A percentile compares a stretch with the other conserved stretches of the same genome.
phyloP scores from a whole-genome alignment of 345 rosid genomes.

The Nasturtium officinale region DNA sequence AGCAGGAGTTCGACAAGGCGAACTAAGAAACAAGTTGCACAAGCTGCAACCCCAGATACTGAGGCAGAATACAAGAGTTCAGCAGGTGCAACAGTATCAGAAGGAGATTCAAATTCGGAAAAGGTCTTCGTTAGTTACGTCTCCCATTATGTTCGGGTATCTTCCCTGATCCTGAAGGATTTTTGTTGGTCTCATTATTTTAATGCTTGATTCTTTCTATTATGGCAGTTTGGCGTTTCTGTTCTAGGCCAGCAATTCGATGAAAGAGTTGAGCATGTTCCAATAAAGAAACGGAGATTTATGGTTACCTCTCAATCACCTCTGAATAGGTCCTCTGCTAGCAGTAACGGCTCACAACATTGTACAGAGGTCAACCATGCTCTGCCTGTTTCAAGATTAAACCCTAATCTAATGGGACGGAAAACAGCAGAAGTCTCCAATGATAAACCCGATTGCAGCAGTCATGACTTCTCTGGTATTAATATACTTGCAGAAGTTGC shows the following conservation, averaged over 20 bases:
- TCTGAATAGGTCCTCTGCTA: slow-evolving; percentile 31
- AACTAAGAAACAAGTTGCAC: slow-evolving; percentile 42
- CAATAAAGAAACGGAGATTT: slow-evolving; percentile 62
- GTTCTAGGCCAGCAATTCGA: no score
- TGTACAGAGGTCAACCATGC: neutral
- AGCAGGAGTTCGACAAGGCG: slow-evolving; percentile 60
- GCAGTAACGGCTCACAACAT: slow-evolving; percentile 33
- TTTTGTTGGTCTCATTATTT: neutral
- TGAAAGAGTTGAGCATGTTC: slow-evolving; percentile 54
- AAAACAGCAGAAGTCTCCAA: slow-evolving; percentile 20
- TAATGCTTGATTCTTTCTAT: slow-evolving; percentile 12
- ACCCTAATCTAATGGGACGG: slow-evolving; percentile 14
- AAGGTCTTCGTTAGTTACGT: slow-evolving; percentile 53
- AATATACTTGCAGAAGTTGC: slow-evolving; percentile 68
- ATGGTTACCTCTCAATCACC: slow-evolving; percentile 44
- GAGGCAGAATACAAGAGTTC: no score
- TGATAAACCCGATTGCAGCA: slow-evolving; percentile 33
- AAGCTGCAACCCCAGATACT: slow-evolving; percentile 24
- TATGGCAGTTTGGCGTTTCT: slow-evolving; percentile 59
- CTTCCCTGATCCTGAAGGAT: no score
- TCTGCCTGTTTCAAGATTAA: slow-evolving; percentile 24
- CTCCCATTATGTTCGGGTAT: neutral
- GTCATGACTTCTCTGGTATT: slow-evolving; percentile 66
- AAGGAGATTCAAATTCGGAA: slow-evolving; percentile 52
- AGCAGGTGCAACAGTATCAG: no score